Evolutionary conservation across 192 early-diverging fungal genomes (phyloP), one percentile per base, ranked within the genome.

Genomic region (Backusella sp.): DNA sequence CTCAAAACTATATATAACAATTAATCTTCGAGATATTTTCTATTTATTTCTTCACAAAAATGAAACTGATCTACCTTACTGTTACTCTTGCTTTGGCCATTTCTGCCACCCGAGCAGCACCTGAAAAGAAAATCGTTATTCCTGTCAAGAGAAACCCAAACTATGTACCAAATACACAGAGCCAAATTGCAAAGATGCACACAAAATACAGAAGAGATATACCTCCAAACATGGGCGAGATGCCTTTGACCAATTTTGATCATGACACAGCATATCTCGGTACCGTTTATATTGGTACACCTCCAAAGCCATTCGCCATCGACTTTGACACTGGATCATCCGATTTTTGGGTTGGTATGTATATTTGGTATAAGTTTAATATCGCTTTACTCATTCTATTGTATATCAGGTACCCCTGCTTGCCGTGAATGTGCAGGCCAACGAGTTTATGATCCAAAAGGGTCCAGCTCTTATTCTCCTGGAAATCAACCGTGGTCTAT

Each of bases 291-390:
- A 83, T 91, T 11, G 91, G 90, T 4, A 87, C 89, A 5, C 91
- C 91, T 41, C 88, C 89, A 19, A 87, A 91, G 44, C 77, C 80
- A 49, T 90, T 92, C 77, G 88, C 2, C 2, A 32, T 32, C 88
- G 86, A 90, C 66, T 86, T 92, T 65, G 90, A 92, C 73, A 92
- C 90, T 4, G 90, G 91, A 23, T 90, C 89, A 0, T 85, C 87
- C 14, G 89, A 93, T 78, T 80, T 91, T 5, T 93, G 90, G 89
- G 82, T 91, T 65, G 66, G 76, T 77, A 73, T 70, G 30, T 37
- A 37, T 37, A 37, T 37, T 0, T 9, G 8, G 36, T 37, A 8
- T 7, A 37, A 37, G 36, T 6, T 3, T 37, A 6, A 37, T n/a
- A 41, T 44, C 6, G 5, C 14, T 42, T 44, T 42, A 23, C 12